Percentiles rank a stretch among this genome's conserved stretches.
These are phyloP conservation scores for Echites panduratus DNA, from an alignment of 257 asterid species.

Conservation along the genomic window DNA sequence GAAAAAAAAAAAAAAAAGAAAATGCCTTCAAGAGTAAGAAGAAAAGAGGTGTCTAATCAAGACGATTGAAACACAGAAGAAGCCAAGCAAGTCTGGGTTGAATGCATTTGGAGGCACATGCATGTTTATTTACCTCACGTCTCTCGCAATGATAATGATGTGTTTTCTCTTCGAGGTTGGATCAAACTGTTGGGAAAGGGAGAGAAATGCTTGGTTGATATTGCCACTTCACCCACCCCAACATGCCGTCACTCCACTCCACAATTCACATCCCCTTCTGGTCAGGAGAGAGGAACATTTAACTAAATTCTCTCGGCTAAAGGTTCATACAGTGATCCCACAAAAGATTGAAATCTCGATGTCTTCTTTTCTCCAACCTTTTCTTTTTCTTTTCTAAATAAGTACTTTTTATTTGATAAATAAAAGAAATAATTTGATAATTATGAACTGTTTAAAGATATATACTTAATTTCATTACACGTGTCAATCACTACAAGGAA, in stretches of 20 bases:
- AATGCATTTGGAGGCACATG: constrained; percentile 12
- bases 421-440: too few relatives aligned
- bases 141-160: constrained; percentile 9
- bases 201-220: constrained; percentile 18
- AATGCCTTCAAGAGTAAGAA: not conserved
- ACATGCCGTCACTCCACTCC: constrained; percentile 8
- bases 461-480: too few relatives aligned
- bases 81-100: constrained; percentile 6
- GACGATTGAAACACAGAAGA: constrained; percentile 14
- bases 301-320: not conserved
- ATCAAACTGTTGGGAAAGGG: not conserved
- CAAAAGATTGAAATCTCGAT: not conserved
- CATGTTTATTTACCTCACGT: constrained; percentile 5
- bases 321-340: not conserved
- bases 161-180: not conserved
- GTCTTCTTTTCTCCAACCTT: not conserved
- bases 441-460: too few relatives aligned
- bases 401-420: too few relatives aligned
- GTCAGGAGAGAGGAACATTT: not conserved
- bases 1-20: not conserved
- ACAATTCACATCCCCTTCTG: not conserved
- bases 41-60: not conserved
- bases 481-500: too few relatives aligned
- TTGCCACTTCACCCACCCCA: constrained; percentile 20
- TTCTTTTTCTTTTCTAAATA: too few relatives aligned